A percentile compares a stretch with the other conserved stretches of the same genome.
Evolutionary conservation across 2,329 filamentous ascomycete genomes (phyloP).

Genomic region (Alternaria brassicae): DNA sequence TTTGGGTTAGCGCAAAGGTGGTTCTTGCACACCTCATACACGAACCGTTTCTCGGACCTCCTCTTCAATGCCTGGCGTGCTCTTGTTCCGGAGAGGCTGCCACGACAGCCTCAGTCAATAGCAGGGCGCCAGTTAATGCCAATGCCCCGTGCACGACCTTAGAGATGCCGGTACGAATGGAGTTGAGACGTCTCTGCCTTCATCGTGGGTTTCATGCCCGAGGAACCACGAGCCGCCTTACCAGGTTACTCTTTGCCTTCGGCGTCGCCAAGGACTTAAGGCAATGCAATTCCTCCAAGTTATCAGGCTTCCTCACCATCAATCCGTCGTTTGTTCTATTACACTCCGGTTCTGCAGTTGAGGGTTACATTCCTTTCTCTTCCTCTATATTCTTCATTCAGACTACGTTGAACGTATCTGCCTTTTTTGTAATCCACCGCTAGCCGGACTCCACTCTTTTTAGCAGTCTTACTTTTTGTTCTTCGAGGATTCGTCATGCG

Average conservation of each 20-base stretch:
- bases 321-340: slow-evolving; percentile 41
- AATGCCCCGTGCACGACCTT: slow-evolving; percentile 38
- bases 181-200: slow-evolving; percentile 51
- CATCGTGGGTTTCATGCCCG: slow-evolving; percentile 52
- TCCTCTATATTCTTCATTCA: slow-evolving; percentile 46
- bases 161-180: slow-evolving; percentile 35
- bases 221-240: slow-evolving; percentile 43
- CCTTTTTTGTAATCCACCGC: slow-evolving; percentile 49
- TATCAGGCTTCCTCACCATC: slow-evolving; percentile 40
- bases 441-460: slow-evolving; percentile 50
- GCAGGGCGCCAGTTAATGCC: slow-evolving; percentile 34
- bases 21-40: slow-evolving; percentile 42
- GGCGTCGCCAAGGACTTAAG: slow-evolving; percentile 48
- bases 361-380: slow-evolving; percentile 53
- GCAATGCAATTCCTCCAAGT: slow-evolving; percentile 33
- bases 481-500: slow-evolving; percentile 38
- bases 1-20: slow-evolving; percentile 29
- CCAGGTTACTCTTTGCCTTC: slow-evolving; percentile 28
- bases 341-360: slow-evolving; percentile 40
- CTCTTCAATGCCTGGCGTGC: slow-evolving; percentile 43
- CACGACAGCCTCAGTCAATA: slow-evolving; percentile 36
- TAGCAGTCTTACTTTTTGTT: slow-evolving; percentile 29
- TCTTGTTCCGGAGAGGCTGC: slow-evolving; percentile 30
- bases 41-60: slow-evolving; percentile 42
- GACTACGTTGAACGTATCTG: slow-evolving; percentile 54